These are phyloP conservation scores for Linderina pennispora DNA, from an alignment of 192 early-diverging fungal species.

Conservation along the genomic window DNA sequence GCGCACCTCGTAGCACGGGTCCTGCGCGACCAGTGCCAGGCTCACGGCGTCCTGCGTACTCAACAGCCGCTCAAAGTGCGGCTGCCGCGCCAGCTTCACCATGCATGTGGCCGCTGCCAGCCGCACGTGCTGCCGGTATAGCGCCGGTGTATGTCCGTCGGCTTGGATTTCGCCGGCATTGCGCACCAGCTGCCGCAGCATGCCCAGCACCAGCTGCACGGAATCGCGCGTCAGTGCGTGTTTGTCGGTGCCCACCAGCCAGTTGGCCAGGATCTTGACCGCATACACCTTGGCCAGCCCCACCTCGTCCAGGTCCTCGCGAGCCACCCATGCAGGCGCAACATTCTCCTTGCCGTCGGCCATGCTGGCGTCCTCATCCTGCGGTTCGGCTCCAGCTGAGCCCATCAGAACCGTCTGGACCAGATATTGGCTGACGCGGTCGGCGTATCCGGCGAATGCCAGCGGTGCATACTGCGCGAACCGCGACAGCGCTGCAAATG, in stretches of 20 bases:
- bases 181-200: constrained; percentile 54
- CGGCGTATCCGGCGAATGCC: constrained; percentile 50
- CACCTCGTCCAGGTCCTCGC: constrained; percentile 48
- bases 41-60: constrained; percentile 50
- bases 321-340: constrained; percentile 65
- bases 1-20: constrained; percentile 77
- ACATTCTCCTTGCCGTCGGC: constrained; percentile 2
- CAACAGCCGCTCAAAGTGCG: constrained; percentile 50
- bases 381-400: background rate
- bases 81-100: constrained; percentile 52
- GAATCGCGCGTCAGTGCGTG: constrained; percentile 48
- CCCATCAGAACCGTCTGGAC: constrained; percentile 46
- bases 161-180: constrained; percentile 60
- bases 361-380: background rate
- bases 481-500: constrained; percentile 55
- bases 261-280: constrained; percentile 59
- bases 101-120: constrained; percentile 59
- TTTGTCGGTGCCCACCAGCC: constrained; percentile 48
- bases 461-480: constrained; percentile 53
- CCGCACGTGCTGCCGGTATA: constrained; percentile 58
- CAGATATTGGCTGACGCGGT: constrained; percentile 50
- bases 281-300: constrained; percentile 17
- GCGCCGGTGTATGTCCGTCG: constrained; percentile 44
- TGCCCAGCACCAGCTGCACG: constrained; percentile 62
- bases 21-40: constrained; percentile 62